Percentiles rank a stretch among this genome's conserved stretches.
These are phyloP conservation scores for Aspergillus floridensis DNA, from an alignment of 2,329 filamentous ascomycete species.

Conservation along the genomic window DNA sequence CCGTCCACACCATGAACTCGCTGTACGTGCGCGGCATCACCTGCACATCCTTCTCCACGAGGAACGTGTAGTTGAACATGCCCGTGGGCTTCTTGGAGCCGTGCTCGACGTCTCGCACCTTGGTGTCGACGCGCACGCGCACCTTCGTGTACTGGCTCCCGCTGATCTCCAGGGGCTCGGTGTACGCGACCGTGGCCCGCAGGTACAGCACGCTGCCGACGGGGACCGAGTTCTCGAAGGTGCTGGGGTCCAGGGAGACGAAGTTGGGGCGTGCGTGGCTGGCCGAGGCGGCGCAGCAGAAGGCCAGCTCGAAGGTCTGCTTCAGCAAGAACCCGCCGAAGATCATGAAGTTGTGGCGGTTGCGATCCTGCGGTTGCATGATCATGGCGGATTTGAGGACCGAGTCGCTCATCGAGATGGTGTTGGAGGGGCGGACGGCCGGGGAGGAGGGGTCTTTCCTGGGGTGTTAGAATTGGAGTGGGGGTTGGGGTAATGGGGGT, in stretches of 20 bases:
- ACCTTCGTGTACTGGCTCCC: constrained; percentile 55
- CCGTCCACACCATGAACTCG: constrained; percentile 65
- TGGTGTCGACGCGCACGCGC: constrained; percentile 69
- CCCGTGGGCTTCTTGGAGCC: constrained; percentile 66
- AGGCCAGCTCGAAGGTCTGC: constrained; percentile 72
- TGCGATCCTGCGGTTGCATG: constrained; percentile 72
- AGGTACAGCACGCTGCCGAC: constrained; percentile 72
- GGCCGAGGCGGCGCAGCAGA: constrained; percentile 70
- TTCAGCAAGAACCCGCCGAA: constrained; percentile 74
- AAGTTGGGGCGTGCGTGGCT: constrained; percentile 68
- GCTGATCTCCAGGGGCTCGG: constrained; percentile 51
- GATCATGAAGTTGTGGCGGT: constrained; percentile 73
- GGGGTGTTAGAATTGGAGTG: neutral
- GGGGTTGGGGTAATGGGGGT: neutral
- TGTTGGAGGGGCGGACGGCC: constrained; percentile 55
- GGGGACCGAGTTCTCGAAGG: constrained; percentile 72
- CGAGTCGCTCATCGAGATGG: constrained; percentile 62
- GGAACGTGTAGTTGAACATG: constrained; percentile 74
- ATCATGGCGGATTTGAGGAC: constrained; percentile 65
- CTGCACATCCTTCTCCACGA: constrained; percentile 62
- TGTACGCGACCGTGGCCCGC: constrained; percentile 70
- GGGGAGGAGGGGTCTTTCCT: constrained; percentile 54
- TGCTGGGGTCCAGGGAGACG: constrained; percentile 69
- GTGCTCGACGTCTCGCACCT: constrained; percentile 70
- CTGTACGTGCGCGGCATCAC: constrained; percentile 64